Evolutionary conservation across 2,329 filamentous ascomycete species (phyloP).

Genomic region (Byssoonygena ceratinophila): DNA sequence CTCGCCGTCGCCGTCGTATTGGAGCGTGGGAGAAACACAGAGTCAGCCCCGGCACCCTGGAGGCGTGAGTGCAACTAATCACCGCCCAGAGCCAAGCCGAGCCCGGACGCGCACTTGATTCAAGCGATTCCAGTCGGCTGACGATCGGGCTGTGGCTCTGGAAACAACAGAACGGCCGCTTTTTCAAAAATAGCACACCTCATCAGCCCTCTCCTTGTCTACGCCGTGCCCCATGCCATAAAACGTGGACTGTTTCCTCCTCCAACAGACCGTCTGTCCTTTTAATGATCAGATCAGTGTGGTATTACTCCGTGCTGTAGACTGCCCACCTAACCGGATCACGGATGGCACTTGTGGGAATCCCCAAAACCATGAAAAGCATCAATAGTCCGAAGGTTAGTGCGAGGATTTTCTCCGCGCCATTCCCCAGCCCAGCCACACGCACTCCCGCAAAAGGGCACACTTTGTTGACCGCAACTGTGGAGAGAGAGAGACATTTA

Average conservation of each 20-base stretch:
- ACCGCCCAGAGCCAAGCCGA: neutral
- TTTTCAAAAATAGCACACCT: neutral
- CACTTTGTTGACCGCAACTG: neutral
- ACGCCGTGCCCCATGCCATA: too few relatives aligned
- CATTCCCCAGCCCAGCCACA: slow-evolving; percentile 6
- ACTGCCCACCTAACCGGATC: neutral
- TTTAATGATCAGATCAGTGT: neutral
- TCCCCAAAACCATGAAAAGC: neutral
- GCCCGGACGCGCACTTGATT: neutral
- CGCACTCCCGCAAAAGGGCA: neutral
- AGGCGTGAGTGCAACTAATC: neutral
- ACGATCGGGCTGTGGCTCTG: neutral
- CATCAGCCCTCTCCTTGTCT: too few relatives aligned
- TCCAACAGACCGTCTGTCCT: too few relatives aligned
- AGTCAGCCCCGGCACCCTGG: slow-evolving; percentile 5
- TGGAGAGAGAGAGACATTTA: neutral
- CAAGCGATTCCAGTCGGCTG: neutral
- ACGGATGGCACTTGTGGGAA: neutral
- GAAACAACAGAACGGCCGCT: neutral
- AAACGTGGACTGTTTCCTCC: too few relatives aligned
- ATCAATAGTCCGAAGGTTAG: slow-evolving; percentile 1
- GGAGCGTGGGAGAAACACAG: slow-evolving; percentile 4
- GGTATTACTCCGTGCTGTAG: too few relatives aligned
- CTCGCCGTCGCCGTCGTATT: too few relatives aligned
- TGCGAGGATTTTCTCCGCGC: slow-evolving; percentile 1